Base-by-base conservation (phyloP, 805 yeast species). In the Phaffomyces antillensis region DNA sequence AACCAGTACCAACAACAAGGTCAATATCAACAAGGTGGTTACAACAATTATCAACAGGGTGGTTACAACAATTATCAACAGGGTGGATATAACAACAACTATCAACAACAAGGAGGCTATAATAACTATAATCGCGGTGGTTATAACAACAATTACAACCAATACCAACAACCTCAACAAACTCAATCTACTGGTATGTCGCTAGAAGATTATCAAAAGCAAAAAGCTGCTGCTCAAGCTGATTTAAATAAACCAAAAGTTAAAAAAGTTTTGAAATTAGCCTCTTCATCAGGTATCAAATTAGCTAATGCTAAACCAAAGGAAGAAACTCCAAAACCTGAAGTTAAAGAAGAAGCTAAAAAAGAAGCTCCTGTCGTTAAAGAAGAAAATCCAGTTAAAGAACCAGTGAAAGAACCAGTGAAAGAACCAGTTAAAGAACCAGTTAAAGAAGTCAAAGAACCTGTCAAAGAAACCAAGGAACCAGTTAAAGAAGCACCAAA, bases 151-250 rank as follows among this genome's bases (percentile, higher is more conserved):
- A 34, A 43, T 40, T 43, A 41, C 47, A 46, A 28, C 51, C 30
- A 28, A 11, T 48, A 51, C 53, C 58, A 54, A 43, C 57, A 52
- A 45, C 54, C 46, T 26, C 63, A 55, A 46, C 52, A 60, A 39
- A 50, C 51, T 33, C 63, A 62, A 48, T 63, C 58, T 47, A 71
- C 70, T 56, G 82, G 81, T 49, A 80, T 86, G 87, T 76, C 90
- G 35, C 72, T 87, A 56, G 95, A 88, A 43, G 95, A 86, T 53
- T 87, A 79, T 68, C 83, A 85, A 61, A 82, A 82, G 61, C 86
- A 81, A 52, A 44, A 46, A 36, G 51, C 65, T 15, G 48, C 67
- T 56, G 56, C 62, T 11, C 44, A 65, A 58, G 56, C 62, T 32
- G 56, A 67, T 39, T 63, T 68, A 54, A 71, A 53, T 47, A 48